Evolutionary conservation across 2,329 filamentous ascomycete species (phyloP).

Genomic region (Lasiodiplodia gonubiensis): DNA sequence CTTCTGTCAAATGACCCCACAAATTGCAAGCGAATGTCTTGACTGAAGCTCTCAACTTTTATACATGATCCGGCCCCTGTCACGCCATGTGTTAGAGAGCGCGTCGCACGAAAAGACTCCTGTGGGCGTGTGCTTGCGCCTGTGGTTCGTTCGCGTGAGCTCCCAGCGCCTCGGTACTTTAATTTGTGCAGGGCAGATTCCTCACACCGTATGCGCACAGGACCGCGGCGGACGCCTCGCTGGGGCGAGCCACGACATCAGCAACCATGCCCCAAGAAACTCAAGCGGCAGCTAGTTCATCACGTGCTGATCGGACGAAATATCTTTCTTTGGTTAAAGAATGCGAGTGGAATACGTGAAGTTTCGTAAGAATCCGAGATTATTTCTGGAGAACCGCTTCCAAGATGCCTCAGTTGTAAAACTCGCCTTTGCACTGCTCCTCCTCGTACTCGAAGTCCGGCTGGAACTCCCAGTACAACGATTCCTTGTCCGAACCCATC

Average conservation of each 20-base stretch:
- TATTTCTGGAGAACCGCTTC: background rate
- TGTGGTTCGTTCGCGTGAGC: background rate
- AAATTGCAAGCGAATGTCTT: background rate
- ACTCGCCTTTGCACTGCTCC: conserved; percentile 30
- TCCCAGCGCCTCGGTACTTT: background rate
- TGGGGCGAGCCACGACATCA: background rate
- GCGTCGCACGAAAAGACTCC: background rate
- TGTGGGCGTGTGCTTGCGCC: conserved; percentile 4
- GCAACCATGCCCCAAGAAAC: background rate
- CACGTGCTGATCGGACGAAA: background rate
- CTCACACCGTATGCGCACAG: background rate
- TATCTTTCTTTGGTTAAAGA: background rate
- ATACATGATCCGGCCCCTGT: background rate
- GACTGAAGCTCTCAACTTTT: background rate
- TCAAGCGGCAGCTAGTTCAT: background rate
- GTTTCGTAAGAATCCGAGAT: background rate
- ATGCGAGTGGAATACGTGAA: background rate
- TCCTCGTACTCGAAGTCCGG: conserved; percentile 51
- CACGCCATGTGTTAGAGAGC: background rate
- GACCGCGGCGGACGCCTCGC: background rate
- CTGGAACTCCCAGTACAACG: conserved; percentile 59
- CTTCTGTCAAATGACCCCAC: conserved; percentile 8
- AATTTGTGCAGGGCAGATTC: conserved; percentile 1
- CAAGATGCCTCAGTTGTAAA: conserved; percentile 12
- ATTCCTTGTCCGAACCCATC: conserved; percentile 55